These are phyloP conservation scores for Wallacemonas sp. DNA, from an alignment of 208 protist species.

Conservation along the genomic window DNA sequence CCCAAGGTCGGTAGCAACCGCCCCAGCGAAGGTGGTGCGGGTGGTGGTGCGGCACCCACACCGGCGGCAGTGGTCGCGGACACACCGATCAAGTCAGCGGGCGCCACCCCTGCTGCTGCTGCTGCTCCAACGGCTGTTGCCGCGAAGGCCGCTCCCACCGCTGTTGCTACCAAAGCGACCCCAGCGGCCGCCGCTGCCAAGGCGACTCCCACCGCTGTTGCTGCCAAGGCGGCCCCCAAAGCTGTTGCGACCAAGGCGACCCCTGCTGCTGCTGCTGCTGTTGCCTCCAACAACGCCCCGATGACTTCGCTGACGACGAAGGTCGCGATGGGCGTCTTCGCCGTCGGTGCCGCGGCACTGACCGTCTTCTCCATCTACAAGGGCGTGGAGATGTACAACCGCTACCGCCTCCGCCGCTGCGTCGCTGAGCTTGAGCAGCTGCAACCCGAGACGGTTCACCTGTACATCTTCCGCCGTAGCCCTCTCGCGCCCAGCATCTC, in stretches of 20 bases:
- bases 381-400: constrained; percentile 29
- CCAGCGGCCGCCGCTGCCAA: background rate
- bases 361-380: constrained; percentile 30
- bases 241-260: background rate
- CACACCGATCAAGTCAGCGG: background rate
- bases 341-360: constrained; percentile 35
- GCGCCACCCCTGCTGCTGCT: background rate
- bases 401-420: constrained; percentile 27
- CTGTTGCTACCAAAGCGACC: background rate
- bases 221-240: background rate
- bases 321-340: constrained; percentile 20
- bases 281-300: constrained; percentile 11
- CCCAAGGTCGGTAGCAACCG: constrained; percentile 12
- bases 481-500: constrained; percentile 50
- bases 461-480: constrained; percentile 57
- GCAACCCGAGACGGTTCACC: constrained; percentile 30
- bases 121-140: background rate
- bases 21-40: background rate
- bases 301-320: constrained; percentile 18
- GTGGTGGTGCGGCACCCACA: background rate
- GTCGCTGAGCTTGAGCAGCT: constrained; percentile 26
- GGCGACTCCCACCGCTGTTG: background rate
- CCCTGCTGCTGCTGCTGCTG: constrained; percentile 4
- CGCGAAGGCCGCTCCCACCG: background rate
- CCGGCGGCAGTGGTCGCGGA: background rate